phyloP scores from a whole-genome alignment of 139 green algal genomes.

The Desmodesmus armatus region DNA sequence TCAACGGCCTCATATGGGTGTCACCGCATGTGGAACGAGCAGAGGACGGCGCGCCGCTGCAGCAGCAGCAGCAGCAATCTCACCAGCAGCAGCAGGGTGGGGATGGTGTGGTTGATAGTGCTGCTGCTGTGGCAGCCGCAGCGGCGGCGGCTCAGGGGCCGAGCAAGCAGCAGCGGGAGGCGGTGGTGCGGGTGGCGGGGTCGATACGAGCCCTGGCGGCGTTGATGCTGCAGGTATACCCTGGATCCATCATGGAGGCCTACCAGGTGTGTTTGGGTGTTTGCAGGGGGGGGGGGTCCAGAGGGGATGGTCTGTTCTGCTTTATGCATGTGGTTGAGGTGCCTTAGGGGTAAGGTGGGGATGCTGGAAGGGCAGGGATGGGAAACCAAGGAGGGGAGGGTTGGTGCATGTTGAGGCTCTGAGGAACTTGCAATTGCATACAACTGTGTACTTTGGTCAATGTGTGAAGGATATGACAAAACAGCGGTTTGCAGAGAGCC shows the following conservation, averaged over 20 bases:
- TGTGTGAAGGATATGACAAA: no score
- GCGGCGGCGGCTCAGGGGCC: slow-evolving; percentile 8
- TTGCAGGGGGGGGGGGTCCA: not conserved
- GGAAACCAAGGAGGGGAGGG: not conserved
- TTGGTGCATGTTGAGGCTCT: no score
- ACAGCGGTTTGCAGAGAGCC: no score
- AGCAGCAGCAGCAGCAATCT: slow-evolving; percentile 2
- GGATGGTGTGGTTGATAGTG: not conserved
- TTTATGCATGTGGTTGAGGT: no score
- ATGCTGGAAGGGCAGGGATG: no score
- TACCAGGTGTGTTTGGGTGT: slow-evolving; percentile 55
- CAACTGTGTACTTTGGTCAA: no score
- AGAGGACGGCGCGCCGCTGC: slow-evolving; percentile 40
- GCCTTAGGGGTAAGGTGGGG: no score
- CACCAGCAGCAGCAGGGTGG: slow-evolving; percentile 13
- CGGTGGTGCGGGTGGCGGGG: slow-evolving; percentile 64
- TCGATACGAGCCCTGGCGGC: slow-evolving; percentile 70
- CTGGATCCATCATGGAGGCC: slow-evolving; percentile 60
- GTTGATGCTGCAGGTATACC: slow-evolving; percentile 74
- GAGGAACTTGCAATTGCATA: no score
- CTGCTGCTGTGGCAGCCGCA: slow-evolving; percentile 15
- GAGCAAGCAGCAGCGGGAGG: slow-evolving; percentile 57
- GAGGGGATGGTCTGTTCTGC: not conserved
- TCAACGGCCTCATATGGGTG: slow-evolving; percentile 90
- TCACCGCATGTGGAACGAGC: slow-evolving; percentile 41